phyloP scores from a whole-genome alignment of 805 yeast genomes.

The Kuraishia cidri region DNA sequence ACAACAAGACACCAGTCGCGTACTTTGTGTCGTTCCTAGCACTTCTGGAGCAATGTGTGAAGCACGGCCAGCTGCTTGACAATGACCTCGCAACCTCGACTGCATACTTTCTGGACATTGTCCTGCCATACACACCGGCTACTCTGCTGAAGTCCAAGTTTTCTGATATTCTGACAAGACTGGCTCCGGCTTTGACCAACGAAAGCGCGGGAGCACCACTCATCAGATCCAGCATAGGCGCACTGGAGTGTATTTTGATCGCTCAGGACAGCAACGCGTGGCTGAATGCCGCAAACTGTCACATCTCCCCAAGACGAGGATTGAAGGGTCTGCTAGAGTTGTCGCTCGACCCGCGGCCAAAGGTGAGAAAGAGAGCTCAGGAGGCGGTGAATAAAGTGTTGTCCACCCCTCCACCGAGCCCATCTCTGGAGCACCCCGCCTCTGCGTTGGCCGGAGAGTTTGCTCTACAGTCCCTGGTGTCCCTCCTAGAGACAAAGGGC shows the following conservation, averaged over 20 bases:
- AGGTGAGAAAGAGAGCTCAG: slow-evolving; percentile 89
- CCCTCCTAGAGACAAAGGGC: slow-evolving; percentile 30
- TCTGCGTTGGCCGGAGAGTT: slow-evolving; percentile 61
- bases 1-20: slow-evolving; percentile 60
- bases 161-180: slow-evolving; percentile 63
- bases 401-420: slow-evolving; percentile 63
- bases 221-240: slow-evolving; percentile 76
- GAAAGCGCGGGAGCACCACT: slow-evolving; percentile 71
- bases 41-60: slow-evolving; percentile 65
- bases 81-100: slow-evolving; percentile 61
- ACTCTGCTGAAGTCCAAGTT: slow-evolving; percentile 66
- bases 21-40: slow-evolving; percentile 82
- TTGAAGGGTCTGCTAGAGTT: slow-evolving; percentile 69
- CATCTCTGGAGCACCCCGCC: slow-evolving; percentile 72
- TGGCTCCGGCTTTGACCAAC: slow-evolving; percentile 74
- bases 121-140: slow-evolving; percentile 67
- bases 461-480: slow-evolving; percentile 46
- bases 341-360: slow-evolving; percentile 84
- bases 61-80: slow-evolving; percentile 46
- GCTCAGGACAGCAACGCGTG: slow-evolving; percentile 81
- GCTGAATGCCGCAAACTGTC: slow-evolving; percentile 43
- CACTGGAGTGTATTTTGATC: slow-evolving; percentile 66
- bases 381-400: slow-evolving; percentile 73
- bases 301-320: slow-evolving; percentile 72
- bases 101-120: slow-evolving; percentile 73